Percentiles rank a stretch among this genome's conserved stretches.
Conservation (phyloP, 257 asterid genomes). For the Vinca minor region DNA sequence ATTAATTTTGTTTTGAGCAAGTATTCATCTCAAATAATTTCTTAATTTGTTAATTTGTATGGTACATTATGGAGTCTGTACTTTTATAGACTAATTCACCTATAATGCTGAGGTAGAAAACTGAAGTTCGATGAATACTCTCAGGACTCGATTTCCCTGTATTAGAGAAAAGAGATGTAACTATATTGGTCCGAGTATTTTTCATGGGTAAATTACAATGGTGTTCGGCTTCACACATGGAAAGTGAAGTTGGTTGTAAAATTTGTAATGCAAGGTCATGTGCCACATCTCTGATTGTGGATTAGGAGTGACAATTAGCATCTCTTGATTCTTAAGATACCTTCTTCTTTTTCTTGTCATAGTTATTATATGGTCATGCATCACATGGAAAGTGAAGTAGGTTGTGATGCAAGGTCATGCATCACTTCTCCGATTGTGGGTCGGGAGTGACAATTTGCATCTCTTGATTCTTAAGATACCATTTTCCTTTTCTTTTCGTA, state of each 20-base stretch:
- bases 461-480: not conserved
- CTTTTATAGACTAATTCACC: not conserved
- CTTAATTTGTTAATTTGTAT: not conserved
- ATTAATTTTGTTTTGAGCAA: not conserved
- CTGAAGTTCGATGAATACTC: not conserved
- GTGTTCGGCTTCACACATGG: not conserved
- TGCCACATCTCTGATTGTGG: not conserved
- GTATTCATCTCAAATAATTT: not conserved
- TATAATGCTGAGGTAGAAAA: not conserved
- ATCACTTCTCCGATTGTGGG: not conserved
- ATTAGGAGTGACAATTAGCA: not conserved
- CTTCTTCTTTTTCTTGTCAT: not conserved
- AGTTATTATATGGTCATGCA: too few species aligned
- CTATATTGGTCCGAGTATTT: not conserved
- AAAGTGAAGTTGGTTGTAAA: not conserved
- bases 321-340: not conserved
- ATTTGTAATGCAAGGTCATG: too few species aligned
- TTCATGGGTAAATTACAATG: not conserved
- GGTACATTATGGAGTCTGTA: not conserved
- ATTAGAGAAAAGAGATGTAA: not conserved
- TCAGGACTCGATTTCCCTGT: conserved; percentile 1
- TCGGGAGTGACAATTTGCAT: not conserved
- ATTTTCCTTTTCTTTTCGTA: not conserved
- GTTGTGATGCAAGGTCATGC: not conserved
- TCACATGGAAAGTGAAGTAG: too few species aligned